phyloP scores from a whole-genome alignment of 306 rosid genomes.

The Alnus glutinosa region DNA sequence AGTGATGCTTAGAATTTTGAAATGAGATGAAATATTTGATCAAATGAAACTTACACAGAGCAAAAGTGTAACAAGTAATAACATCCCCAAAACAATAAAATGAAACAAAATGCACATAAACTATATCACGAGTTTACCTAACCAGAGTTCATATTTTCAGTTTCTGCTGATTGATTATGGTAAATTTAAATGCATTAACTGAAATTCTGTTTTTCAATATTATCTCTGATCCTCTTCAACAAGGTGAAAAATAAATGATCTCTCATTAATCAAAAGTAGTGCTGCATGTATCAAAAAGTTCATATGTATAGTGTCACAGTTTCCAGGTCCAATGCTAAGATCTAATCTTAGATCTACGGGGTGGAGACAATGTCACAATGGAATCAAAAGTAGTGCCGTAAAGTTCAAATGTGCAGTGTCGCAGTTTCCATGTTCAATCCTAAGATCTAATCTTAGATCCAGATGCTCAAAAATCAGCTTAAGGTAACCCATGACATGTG shows the following conservation, averaged over 20 bases:
- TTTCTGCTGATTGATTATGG: not conserved
- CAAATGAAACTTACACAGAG: not conserved
- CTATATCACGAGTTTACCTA: not conserved
- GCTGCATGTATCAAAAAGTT: not conserved
- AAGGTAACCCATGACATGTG: not conserved
- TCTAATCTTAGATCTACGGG: not conserved
- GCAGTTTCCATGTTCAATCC: not conserved
- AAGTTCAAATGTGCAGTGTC: not conserved
- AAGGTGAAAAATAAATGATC: not conserved
- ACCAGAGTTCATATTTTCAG: not conserved
- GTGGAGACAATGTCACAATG: too few relatives aligned
- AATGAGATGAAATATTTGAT: not conserved
- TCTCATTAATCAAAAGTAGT: not conserved
- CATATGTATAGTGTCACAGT: not conserved
- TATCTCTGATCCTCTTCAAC: not conserved
- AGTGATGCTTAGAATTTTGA: constrained; percentile 4
- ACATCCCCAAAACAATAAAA: not conserved
- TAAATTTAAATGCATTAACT: not conserved
- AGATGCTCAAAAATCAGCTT: not conserved
- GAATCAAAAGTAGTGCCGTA: not conserved
- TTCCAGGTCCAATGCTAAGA: not conserved
- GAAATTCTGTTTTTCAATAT: not conserved
- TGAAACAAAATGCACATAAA: not conserved
- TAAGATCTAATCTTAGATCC: not conserved
- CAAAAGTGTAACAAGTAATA: not conserved